A percentile compares a stretch with the other conserved stretches of the same genome.
phyloP scores from a whole-genome alignment of 2,329 filamentous ascomycete species.

The Nigrograna mackinnonii region DNA sequence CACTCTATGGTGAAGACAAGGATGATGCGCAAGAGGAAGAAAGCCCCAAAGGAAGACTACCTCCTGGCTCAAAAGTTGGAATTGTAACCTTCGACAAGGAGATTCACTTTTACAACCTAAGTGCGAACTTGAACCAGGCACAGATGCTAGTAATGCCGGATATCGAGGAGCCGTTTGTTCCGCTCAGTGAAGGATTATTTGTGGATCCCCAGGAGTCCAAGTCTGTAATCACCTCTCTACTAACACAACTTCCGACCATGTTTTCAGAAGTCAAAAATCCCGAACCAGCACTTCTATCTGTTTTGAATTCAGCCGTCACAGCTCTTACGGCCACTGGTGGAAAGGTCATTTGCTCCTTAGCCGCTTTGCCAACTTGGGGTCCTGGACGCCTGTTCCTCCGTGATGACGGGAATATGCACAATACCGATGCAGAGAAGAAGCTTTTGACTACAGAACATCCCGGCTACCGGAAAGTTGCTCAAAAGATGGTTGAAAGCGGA shows the following conservation, averaged over 20 bases:
- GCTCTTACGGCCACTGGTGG: constrained; percentile 86
- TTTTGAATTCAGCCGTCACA: constrained; percentile 80
- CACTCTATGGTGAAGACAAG: constrained; percentile 73
- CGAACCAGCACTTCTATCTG: constrained; percentile 84
- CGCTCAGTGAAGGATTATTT: constrained; percentile 87
- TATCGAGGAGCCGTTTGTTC: constrained; percentile 93
- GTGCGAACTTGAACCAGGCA: constrained; percentile 76
- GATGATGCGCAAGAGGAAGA: constrained; percentile 52
- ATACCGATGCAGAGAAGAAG: constrained; percentile 87
- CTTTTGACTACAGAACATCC: constrained; percentile 89
- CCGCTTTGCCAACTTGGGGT: constrained; percentile 88
- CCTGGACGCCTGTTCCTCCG: constrained; percentile 83
- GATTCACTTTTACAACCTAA: constrained; percentile 97
- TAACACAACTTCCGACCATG: constrained; percentile 80
- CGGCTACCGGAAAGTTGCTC: constrained; percentile 81
- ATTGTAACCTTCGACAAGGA: constrained; percentile 97
- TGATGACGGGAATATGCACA: constrained; percentile 82
- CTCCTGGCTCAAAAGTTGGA: constrained; percentile 82
- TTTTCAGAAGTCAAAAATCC: constrained; percentile 89
- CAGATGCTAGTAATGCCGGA: constrained; percentile 99
- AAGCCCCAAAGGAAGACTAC: constrained; percentile 61
- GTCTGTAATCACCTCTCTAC: constrained; percentile 83
- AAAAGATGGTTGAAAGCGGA: constrained; percentile 84
- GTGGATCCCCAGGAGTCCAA: constrained; percentile 92
- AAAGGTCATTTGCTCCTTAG: constrained; percentile 86